Percentiles rank a stretch among this genome's conserved stretches.
Evolutionary conservation across 169 alveolate genomes (phyloP).

Genomic region (Babesia divergens): DNA sequence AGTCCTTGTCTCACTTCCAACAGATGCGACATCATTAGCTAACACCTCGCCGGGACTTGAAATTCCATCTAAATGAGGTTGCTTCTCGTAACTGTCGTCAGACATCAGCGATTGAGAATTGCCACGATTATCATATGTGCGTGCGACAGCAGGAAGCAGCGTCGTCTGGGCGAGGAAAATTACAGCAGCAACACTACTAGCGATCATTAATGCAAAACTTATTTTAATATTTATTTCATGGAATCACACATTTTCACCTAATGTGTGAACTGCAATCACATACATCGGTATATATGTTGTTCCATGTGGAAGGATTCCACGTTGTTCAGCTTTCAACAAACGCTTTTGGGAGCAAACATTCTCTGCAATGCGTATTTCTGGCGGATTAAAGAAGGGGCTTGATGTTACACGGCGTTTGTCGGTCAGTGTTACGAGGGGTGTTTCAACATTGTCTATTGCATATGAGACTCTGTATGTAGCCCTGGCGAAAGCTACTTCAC

Average conservation of each 20-base stretch:
- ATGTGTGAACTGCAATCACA: slow-evolving; percentile 5
- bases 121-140: not conserved
- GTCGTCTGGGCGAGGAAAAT: not conserved
- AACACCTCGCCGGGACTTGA: too few species aligned
- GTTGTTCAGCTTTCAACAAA: too few species aligned
- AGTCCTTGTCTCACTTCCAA: too few species aligned
- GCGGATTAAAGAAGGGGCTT: too few species aligned
- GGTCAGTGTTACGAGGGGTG: not conserved
- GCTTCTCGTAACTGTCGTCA: not conserved
- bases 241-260: not conserved
- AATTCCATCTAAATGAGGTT: too few species aligned
- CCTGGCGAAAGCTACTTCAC: not conserved
- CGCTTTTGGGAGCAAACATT: too few species aligned
- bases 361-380: too few species aligned
- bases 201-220: not conserved
- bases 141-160: not conserved
- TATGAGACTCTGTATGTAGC: not conserved
- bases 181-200: not conserved
- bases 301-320: too few species aligned
- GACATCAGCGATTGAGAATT: not conserved
- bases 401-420: too few species aligned
- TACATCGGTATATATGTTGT: too few species aligned
- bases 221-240: not conserved
- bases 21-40: too few species aligned
- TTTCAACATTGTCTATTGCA: not conserved